phyloP scores from a whole-genome alignment of 768 basidiomycete species.

The Lactarius quietus region DNA sequence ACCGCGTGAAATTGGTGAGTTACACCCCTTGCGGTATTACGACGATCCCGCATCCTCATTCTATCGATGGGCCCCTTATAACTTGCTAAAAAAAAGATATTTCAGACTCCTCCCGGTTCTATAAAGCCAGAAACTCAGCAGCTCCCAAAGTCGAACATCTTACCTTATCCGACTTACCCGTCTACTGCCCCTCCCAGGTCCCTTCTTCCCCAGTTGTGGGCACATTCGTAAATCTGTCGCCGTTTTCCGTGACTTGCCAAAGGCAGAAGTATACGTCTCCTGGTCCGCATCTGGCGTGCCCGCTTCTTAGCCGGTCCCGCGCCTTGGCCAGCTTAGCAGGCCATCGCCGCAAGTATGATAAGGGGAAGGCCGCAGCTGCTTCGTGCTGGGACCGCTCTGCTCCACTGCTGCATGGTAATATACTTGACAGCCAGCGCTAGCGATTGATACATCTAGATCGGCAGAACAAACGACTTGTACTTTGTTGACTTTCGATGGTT shows the following conservation, averaged over 20 bases:
- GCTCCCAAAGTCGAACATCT: conserved; percentile 8
- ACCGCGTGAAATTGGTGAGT: conserved; percentile 18
- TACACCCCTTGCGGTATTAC: conserved; percentile 7
- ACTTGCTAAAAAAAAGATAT: conserved; percentile 8
- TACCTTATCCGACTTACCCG: conserved; percentile 19
- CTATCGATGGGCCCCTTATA: conserved; percentile 23
- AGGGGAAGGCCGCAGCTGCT: background rate
- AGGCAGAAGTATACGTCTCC: background rate
- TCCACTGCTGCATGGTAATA: background rate
- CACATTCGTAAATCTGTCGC: background rate
- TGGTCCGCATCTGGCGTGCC: background rate
- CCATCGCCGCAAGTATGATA: background rate
- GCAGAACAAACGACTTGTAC: background rate
- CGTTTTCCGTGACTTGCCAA: background rate
- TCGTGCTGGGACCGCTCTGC: background rate
- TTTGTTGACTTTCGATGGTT: conserved; percentile 1
- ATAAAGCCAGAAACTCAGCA: conserved; percentile 23
- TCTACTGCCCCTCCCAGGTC: background rate
- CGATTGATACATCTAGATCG: background rate
- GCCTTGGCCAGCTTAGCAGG: background rate
- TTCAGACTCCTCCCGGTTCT: conserved; percentile 21
- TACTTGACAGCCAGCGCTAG: background rate
- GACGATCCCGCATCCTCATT: background rate
- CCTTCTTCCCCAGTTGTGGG: background rate
- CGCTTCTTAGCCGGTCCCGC: background rate